Evolutionary conservation across 352 stramenopile genomes (phyloP).

Genomic region (Paralagenidium karlingii): DNA sequence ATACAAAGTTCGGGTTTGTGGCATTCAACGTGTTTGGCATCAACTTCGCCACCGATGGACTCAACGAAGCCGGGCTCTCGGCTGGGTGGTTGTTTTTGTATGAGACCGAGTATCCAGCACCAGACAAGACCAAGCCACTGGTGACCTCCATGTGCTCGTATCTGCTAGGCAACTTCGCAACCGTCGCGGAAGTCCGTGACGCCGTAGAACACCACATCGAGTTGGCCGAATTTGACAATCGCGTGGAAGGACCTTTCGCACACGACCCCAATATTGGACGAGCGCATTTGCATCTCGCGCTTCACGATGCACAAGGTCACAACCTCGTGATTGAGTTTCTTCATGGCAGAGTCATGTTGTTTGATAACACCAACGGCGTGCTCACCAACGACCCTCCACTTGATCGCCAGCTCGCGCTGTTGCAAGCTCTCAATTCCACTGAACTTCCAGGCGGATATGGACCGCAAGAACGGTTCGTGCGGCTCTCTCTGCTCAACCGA

Average conservation of each 20-base stretch:
- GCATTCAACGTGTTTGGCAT: slow-evolving; percentile 34
- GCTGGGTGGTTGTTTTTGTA: slow-evolving; percentile 32
- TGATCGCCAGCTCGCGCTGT: slow-evolving; percentile 24
- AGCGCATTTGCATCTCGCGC: slow-evolving; percentile 39
- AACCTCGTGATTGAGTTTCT: slow-evolving; percentile 68
- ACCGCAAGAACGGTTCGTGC: slow-evolving; percentile 36
- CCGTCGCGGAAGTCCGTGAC: slow-evolving; percentile 35
- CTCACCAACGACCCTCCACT: slow-evolving; percentile 61
- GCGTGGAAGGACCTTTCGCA: slow-evolving; percentile 7
- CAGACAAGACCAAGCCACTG: slow-evolving; percentile 28
- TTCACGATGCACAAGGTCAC: slow-evolving; percentile 42
- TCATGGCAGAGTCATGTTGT: slow-evolving; percentile 26
- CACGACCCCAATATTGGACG: slow-evolving; percentile 10
- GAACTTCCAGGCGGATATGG: slow-evolving; percentile 38
- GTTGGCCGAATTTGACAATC: slow-evolving; percentile 33
- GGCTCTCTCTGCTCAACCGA: slow-evolving; percentile 44
- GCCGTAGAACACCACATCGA: slow-evolving; percentile 36
- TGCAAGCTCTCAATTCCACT: slow-evolving; percentile 10
- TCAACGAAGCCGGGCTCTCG: slow-evolving; percentile 43
- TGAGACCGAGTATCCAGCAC: slow-evolving; percentile 31
- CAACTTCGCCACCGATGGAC: slow-evolving; percentile 35
- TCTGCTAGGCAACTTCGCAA: slow-evolving; percentile 57
- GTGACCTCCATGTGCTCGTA: slow-evolving; percentile 57
- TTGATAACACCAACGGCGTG: slow-evolving; percentile 52
- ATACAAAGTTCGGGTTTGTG: slow-evolving; percentile 25